Base-by-base conservation (phyloP, 208 protist genomes). In the Angomonas ambiguus region DNA sequence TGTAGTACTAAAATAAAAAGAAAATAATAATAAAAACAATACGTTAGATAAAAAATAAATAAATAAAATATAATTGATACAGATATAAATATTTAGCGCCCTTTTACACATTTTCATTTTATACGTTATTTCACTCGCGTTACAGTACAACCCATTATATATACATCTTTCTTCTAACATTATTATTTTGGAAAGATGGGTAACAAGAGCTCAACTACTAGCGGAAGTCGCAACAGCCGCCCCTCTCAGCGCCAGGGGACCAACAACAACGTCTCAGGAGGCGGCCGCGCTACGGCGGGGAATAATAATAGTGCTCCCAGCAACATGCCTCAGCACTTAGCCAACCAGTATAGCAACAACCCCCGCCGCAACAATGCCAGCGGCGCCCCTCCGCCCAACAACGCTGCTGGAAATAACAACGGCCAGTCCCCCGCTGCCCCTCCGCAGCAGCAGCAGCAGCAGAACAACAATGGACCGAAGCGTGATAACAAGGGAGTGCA, bases 281-380 rank as follows among this genome's bases (percentile, higher is more conserved):
- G 45, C 8, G 45, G 45, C 16, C 45, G 45, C 4, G 24, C 27
- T 33, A 49, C 62, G 6, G 62, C 31, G 2, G 51, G 51, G 41
- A 73, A 62, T 45, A 61, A 30, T 51, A 60, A 30, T 25, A 60
- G 53, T 42, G 62, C 80, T 2, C 78, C 80, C 22, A 57, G 45
- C 1, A 72, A 74, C 62, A 93, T 93, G 86, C 86, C 86, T 4
- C 68, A 68, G 35, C 76, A 93, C 62, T 61, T 93, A 82, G 86
- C 83, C 31, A 76, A 61, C 28, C 86, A 93, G 73, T 90, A 88
- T 72, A 75, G 75, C 67, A 83, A 72, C 55, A 77, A 67, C 62
- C 57, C 73, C 13, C 76, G 65, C 53, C 71, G 61, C 8, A 70
- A 66, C 5, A 16, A 32, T 20, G 62, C 59, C 59, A 74, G 64